Evolutionary conservation across 148 eudicot species (phyloP).

Genomic region (Rhododendron ovatum): DNA sequence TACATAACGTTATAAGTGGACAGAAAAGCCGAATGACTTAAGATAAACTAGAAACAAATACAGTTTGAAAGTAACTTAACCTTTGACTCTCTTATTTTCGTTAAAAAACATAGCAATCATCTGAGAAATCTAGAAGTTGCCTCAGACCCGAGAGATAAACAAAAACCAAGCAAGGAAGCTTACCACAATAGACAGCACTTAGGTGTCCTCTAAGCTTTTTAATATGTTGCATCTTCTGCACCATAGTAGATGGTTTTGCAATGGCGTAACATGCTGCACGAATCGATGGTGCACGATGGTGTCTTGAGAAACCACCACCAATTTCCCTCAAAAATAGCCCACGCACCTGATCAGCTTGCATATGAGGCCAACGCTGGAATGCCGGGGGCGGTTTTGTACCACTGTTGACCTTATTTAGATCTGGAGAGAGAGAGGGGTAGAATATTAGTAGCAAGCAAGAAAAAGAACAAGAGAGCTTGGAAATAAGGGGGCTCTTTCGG

Average conservation of each 20-base stretch:
- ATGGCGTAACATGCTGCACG: conserved; percentile 91
- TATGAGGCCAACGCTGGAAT: conserved; percentile 90
- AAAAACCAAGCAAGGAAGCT: conserved; percentile 3
- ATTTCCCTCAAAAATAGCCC: conserved; percentile 87
- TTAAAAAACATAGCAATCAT: conserved; percentile 4
- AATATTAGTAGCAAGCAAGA: neutral
- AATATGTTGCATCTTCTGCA: conserved; percentile 89
- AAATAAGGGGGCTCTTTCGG: neutral
- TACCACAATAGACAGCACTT: conserved; percentile 97
- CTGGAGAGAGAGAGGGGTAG: conserved; percentile 28
- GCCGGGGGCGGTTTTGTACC: conserved; percentile 42
- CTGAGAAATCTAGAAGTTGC: neutral
- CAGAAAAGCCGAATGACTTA: neutral
- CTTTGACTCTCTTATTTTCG: neutral
- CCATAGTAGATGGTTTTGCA: conserved; percentile 92
- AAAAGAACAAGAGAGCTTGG: neutral
- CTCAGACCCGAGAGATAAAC: neutral
- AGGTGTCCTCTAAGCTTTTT: conserved; percentile 82
- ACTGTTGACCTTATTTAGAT: conserved; percentile 32
- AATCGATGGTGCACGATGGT: conserved; percentile 85
- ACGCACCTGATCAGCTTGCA: conserved; percentile 81
- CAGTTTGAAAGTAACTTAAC: neutral
- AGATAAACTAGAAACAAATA: neutral
- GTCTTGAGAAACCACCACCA: conserved; percentile 93
- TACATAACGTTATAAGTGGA: neutral